These are phyloP conservation scores for Beauveria asiatica DNA, from an alignment of 2,329 filamentous ascomycete genomes.

Conservation along the genomic window DNA sequence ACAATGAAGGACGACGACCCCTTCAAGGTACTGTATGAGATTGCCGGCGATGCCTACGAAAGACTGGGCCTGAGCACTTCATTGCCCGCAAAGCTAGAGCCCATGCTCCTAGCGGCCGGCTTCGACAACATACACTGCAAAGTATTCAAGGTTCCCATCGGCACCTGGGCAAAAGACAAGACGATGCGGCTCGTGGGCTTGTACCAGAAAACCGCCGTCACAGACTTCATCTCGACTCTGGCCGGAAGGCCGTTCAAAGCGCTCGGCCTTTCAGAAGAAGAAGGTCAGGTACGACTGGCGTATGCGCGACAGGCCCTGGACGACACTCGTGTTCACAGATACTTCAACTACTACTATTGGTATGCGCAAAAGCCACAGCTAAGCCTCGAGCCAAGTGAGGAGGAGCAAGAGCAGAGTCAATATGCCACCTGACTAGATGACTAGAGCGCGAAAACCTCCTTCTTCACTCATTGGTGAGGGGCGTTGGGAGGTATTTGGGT, in stretches of 20 bases:
- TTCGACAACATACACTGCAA: slow-evolving; percentile 36
- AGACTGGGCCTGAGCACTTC: slow-evolving; percentile 32
- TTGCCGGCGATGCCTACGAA: slow-evolving; percentile 23
- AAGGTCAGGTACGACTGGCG: slow-evolving; percentile 26
- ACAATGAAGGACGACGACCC: slow-evolving; percentile 34
- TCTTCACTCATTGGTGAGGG: not conserved
- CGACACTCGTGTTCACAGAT: slow-evolving; percentile 30
- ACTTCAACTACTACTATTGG: slow-evolving; percentile 33
- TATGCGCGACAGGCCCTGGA: slow-evolving; percentile 26
- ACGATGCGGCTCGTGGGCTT: slow-evolving; percentile 32
- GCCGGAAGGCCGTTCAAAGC: slow-evolving; percentile 33
- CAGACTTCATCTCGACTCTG: slow-evolving; percentile 33
- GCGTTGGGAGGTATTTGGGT: not conserved
- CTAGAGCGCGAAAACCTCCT: not conserved
- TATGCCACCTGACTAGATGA: not conserved
- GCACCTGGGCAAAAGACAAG: slow-evolving; percentile 35
- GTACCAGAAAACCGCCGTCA: slow-evolving; percentile 34
- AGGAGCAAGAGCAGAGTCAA: not conserved
- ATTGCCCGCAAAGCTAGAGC: slow-evolving; percentile 25
- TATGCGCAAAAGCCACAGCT: slow-evolving; percentile 32
- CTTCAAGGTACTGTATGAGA: slow-evolving; percentile 25
- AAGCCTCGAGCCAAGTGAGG: not conserved
- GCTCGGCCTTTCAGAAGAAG: slow-evolving; percentile 25
- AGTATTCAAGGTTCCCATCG: slow-evolving; percentile 37
- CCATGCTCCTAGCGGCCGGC: slow-evolving; percentile 30